Conservation (phyloP, 352 stramenopile genomes). For the Albugo laibachii region DNA sequence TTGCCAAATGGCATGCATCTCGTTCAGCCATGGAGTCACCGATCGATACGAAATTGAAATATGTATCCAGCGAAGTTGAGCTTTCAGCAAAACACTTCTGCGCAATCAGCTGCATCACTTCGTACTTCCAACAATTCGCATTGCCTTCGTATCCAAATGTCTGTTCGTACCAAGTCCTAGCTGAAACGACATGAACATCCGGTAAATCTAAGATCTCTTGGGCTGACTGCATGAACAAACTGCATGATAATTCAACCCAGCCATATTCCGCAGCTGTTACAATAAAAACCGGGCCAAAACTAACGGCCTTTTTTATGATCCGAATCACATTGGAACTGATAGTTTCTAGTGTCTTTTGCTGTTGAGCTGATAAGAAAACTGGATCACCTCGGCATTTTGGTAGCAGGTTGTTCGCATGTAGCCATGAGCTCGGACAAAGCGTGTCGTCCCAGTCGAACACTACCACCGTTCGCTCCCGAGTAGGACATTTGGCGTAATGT, state of each 20-base stretch:
- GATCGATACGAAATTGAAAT: slow-evolving; percentile 68
- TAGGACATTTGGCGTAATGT: no score
- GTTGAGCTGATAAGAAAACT: slow-evolving; percentile 26
- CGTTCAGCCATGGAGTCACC: slow-evolving; percentile 77
- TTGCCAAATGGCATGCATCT: slow-evolving; percentile 55
- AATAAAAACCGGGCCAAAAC: slow-evolving; percentile 68
- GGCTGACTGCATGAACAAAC: slow-evolving; percentile 50
- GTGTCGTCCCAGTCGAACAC: slow-evolving; percentile 82
- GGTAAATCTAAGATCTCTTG: slow-evolving; percentile 37
- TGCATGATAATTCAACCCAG: slow-evolving; percentile 70
- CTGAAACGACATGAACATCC: slow-evolving; percentile 74
- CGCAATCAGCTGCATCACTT: slow-evolving; percentile 74
- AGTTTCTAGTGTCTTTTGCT: slow-evolving; percentile 33
- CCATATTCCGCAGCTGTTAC: slow-evolving; percentile 64
- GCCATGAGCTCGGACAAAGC: slow-evolving; percentile 69
- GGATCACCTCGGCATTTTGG: slow-evolving; percentile 61
- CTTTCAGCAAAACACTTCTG: slow-evolving; percentile 48
- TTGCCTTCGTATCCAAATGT: slow-evolving; percentile 59
- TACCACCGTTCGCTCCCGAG: slow-evolving; percentile 51
- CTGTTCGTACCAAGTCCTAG: slow-evolving; percentile 71
- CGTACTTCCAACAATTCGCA: slow-evolving; percentile 65
- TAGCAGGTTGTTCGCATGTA: slow-evolving; percentile 58
- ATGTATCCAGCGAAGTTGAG: slow-evolving; percentile 11
- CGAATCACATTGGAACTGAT: slow-evolving; percentile 42
- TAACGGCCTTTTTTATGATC: slow-evolving; percentile 46